These are phyloP conservation scores for Ogataea hybrid DNA, from an alignment of 1,139 yeast species.

Conservation along the genomic window DNA sequence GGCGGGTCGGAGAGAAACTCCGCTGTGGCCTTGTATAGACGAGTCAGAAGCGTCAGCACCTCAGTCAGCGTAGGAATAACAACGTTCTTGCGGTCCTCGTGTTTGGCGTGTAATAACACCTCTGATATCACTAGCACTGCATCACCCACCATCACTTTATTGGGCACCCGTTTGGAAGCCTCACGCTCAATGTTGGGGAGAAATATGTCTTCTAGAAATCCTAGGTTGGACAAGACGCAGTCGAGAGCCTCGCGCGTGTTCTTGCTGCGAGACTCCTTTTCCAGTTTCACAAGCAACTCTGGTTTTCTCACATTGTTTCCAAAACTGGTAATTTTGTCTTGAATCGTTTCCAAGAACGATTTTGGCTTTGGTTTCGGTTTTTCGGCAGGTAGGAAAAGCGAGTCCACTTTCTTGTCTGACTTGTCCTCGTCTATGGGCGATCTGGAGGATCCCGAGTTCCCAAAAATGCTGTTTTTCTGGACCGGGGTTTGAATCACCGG, in stretches of 20 bases:
- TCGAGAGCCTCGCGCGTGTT: conserved; percentile 1
- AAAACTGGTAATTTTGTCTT: background rate
- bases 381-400: conserved; percentile 6
- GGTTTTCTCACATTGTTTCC: conserved; percentile 3
- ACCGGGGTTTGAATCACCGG: conserved; percentile 17
- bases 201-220: conserved; percentile 41
- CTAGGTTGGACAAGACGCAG: background rate
- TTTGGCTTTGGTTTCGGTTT: conserved; percentile 5
- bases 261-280: conserved; percentile 2
- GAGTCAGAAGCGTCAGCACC: conserved; percentile 55
- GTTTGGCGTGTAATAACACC: conserved; percentile 56
- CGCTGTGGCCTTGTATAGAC: conserved; percentile 55
- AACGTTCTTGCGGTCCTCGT: conserved; percentile 58
- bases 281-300: conserved; percentile 1
- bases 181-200: conserved; percentile 50
- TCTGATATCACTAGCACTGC: conserved; percentile 62
- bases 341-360: conserved; percentile 1
- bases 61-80: conserved; percentile 56
- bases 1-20: conserved; percentile 39
- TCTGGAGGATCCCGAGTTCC: conserved; percentile 15
- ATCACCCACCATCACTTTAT: conserved; percentile 60
- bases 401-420: conserved; percentile 1
- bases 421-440: conserved; percentile 15
- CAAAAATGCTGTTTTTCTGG: conserved; percentile 14
- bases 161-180: conserved; percentile 56